A percentile compares a stretch with the other conserved stretches of the same genome.
phyloP scores from a whole-genome alignment of 2,329 filamentous ascomycete species.

The Colletotrichum kahawae region DNA sequence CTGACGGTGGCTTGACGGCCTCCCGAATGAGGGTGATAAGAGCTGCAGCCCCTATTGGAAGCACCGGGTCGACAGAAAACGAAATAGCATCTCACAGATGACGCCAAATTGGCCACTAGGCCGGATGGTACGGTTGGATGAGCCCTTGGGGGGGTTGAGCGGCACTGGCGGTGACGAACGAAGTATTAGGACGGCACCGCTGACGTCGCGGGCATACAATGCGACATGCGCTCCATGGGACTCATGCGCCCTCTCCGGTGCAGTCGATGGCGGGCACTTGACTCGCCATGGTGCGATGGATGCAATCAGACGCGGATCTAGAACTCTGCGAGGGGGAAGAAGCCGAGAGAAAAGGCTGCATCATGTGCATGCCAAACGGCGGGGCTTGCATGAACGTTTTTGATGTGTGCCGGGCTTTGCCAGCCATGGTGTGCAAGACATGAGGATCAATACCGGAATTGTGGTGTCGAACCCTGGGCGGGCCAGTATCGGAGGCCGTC shows the following conservation, averaged over 20 bases:
- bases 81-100: background rate
- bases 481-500: background rate
- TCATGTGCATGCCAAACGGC: slow-evolving; percentile 14
- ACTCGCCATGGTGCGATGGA: slow-evolving; percentile 10
- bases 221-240: background rate
- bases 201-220: slow-evolving; percentile 3
- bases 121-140: background rate
- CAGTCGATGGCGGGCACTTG: slow-evolving; percentile 15
- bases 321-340: background rate
- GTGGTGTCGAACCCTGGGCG: slow-evolving; percentile 4
- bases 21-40: background rate
- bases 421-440: background rate
- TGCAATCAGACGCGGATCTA: slow-evolving; percentile 2
- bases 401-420: slow-evolving; percentile 2
- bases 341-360: slow-evolving; percentile 2
- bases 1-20: background rate
- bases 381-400: slow-evolving; percentile 20
- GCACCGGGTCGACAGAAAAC: background rate
- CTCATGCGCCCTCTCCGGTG: background rate
- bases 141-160: background rate
- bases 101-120: background rate
- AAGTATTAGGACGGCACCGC: background rate
- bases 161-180: slow-evolving; percentile 6
- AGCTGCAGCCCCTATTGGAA: background rate
- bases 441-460: background rate